phyloP scores from a whole-genome alignment of 495 filamentous ascomycete species.

The Hyaloscypha hepaticicola region DNA sequence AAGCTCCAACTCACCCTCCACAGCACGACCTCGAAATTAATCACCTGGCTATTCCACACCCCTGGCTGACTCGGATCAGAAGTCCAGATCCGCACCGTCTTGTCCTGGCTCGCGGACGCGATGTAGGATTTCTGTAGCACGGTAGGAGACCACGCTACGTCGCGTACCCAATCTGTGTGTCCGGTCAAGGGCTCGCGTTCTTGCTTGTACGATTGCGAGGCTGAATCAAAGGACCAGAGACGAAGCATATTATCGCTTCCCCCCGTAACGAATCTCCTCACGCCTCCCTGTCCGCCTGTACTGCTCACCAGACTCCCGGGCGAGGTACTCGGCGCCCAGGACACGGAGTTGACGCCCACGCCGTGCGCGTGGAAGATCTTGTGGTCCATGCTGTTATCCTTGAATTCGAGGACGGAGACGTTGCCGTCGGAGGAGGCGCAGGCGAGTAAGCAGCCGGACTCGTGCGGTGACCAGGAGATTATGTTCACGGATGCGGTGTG shows the following conservation, averaged over 20 bases:
- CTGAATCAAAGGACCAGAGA: constrained; percentile 69
- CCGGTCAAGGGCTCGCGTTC: constrained; percentile 61
- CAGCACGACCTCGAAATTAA: constrained; percentile 83
- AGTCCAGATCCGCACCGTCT: constrained; percentile 97
- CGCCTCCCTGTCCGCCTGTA: constrained; percentile 56
- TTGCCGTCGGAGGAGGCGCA: constrained; percentile 92
- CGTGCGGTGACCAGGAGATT: constrained; percentile 95
- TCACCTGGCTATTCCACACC: constrained; percentile 78
- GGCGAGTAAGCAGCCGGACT: constrained; percentile 89
- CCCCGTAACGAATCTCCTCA: constrained; percentile 85
- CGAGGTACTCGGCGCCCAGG: constrained; percentile 83
- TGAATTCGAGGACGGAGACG: constrained; percentile 92
- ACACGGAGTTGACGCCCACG: constrained; percentile 89
- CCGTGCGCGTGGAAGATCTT: constrained; percentile 89
- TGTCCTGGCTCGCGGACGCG: constrained; percentile 90
- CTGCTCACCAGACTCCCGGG: constrained; percentile 78
- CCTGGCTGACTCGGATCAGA: constrained; percentile 56
- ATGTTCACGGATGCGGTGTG: constrained; percentile 96
- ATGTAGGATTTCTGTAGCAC: constrained; percentile 95
- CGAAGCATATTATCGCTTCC: constrained; percentile 90
- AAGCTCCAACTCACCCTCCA: constrained; percentile 99
- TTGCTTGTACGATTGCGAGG: constrained; percentile 49
- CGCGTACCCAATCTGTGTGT: constrained; percentile 96
- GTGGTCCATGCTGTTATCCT: constrained; percentile 85
- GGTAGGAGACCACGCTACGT: constrained; percentile 95